Percentiles rank a stretch among this genome's conserved stretches.
Evolutionary conservation across 176 grass and related monocot genomes (phyloP).

Genomic region (Aegilops longissima): DNA sequence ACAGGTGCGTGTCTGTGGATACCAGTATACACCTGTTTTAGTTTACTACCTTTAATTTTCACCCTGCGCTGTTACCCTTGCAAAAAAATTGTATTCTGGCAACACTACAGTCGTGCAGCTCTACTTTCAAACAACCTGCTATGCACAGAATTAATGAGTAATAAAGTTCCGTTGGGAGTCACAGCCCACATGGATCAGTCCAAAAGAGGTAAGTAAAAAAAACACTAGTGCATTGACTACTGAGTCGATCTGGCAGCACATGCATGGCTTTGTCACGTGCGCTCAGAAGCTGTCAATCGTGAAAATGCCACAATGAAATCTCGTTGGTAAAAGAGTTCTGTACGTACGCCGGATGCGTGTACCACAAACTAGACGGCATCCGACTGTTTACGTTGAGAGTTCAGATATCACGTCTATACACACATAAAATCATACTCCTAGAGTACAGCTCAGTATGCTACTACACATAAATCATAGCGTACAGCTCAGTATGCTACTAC

Average conservation of each 20-base stretch:
- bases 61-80: neutral
- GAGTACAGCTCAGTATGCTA: no score
- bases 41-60: neutral
- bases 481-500: no score
- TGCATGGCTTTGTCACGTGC: conserved; percentile 4
- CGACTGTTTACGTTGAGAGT: neutral
- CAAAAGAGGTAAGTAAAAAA: neutral
- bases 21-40: neutral
- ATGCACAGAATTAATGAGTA: neutral
- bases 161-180: neutral
- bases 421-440: no score
- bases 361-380: neutral
- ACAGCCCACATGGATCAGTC: neutral
- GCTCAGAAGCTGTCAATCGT: neutral
- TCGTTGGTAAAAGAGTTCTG: neutral
- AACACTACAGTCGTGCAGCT: no score
- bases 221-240: neutral
- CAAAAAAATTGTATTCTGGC: neutral
- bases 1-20: conserved; percentile 42
- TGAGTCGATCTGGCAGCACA: neutral
- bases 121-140: neutral
- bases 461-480: no score
- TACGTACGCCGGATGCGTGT: neutral
- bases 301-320: neutral
- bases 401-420: neutral